Percentiles rank a stretch among this genome's conserved stretches.
Conservation (phyloP, 495 filamentous ascomycete genomes). For the Penicillium subrubescens region DNA sequence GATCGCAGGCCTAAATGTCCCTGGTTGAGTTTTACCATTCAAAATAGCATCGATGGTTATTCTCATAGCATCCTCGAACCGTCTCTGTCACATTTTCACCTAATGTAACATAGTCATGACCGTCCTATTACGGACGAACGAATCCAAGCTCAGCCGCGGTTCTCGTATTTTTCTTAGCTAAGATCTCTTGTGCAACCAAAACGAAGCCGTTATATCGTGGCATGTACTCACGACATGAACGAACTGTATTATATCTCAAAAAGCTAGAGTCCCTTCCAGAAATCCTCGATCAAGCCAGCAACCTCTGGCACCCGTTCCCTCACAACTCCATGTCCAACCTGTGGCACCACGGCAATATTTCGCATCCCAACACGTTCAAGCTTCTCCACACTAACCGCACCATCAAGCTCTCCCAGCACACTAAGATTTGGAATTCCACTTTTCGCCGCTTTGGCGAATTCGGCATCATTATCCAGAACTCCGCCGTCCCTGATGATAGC, state of each 20-base stretch:
- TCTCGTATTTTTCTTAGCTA: too few relatives aligned
- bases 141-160: too few relatives aligned
- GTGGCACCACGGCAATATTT: conserved; percentile 37
- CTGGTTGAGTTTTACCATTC: too few relatives aligned
- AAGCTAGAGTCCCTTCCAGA: conserved; percentile 29
- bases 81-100: background rate
- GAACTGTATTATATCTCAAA: background rate
- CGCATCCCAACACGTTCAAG: conserved; percentile 36
- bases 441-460: conserved; percentile 35
- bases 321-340: conserved; percentile 43
- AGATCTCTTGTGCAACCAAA: too few relatives aligned
- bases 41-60: background rate
- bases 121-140: too few relatives aligned
- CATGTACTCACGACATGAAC: too few relatives aligned
- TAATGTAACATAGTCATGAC: too few relatives aligned
- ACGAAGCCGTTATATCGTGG: too few relatives aligned
- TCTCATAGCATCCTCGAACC: background rate
- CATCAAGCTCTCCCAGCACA: conserved; percentile 47
- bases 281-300: conserved; percentile 30
- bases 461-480: conserved; percentile 39
- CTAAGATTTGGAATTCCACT: conserved; percentile 28
- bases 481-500: conserved; percentile 46
- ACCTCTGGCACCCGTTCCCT: conserved; percentile 38
- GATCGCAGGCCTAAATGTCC: too few relatives aligned
- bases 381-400: conserved; percentile 35